phyloP scores from a whole-genome alignment of 768 basidiomycete species.

The Russula ochroleuca region DNA sequence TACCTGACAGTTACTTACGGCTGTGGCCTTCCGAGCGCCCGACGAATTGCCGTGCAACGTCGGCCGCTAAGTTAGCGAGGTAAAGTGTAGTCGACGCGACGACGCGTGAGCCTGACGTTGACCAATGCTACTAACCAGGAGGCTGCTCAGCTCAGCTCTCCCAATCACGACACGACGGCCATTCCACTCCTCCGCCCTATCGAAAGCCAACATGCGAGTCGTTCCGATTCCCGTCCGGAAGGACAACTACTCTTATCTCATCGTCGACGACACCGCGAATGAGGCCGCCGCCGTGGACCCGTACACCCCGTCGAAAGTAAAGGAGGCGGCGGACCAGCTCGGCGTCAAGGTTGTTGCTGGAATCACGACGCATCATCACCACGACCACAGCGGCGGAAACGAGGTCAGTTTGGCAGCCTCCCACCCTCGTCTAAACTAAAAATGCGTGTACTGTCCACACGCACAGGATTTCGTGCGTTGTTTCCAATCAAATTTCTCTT shows the following conservation, averaged over 20 bases:
- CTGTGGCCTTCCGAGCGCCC: too few relatives aligned
- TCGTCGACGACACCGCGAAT: constrained; percentile 63
- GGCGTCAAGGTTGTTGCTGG: constrained; percentile 64
- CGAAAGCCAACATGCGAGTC: constrained; percentile 54
- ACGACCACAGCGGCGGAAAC: constrained; percentile 88
- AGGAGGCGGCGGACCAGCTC: constrained; percentile 54
- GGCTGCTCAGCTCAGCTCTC: background rate
- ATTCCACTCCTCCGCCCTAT: constrained; percentile 28
- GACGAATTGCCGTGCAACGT: too few relatives aligned
- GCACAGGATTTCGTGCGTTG: constrained; percentile 44
- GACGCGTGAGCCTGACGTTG: too few relatives aligned
- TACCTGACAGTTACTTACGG: too few relatives aligned
- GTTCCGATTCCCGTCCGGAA: constrained; percentile 72
- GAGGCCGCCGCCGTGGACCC: constrained; percentile 79
- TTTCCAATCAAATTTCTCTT: background rate
- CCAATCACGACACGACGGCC: background rate
- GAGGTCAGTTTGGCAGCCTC: constrained; percentile 42
- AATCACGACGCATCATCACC: constrained; percentile 91
- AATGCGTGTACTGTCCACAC: background rate
- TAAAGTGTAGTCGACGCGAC: too few relatives aligned
- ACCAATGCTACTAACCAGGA: background rate
- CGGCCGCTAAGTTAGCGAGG: too few relatives aligned
- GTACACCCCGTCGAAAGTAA: constrained; percentile 68
- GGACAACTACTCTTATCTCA: constrained; percentile 84
- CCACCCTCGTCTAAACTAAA: too few relatives aligned